A percentile compares a stretch with the other conserved stretches of the same genome.
phyloP scores from a whole-genome alignment of 2,329 filamentous ascomycete species.

The Xylaria sp. region DNA sequence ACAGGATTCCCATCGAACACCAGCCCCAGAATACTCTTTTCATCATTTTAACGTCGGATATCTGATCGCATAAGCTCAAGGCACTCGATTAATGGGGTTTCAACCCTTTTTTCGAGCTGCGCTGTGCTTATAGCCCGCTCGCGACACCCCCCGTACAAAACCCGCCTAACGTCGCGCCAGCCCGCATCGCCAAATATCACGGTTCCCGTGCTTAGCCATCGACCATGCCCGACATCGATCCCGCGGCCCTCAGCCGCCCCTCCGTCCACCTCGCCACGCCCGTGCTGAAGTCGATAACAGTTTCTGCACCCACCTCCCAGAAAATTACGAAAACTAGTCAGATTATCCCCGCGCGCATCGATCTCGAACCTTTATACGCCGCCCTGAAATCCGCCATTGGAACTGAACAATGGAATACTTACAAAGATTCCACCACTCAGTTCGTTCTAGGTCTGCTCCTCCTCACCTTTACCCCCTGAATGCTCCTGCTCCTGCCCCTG shows the following conservation, averaged over 20 bases:
- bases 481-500: neutral
- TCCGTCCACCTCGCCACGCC: slow-evolving; percentile 61
- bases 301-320: slow-evolving; percentile 50
- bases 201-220: slow-evolving; percentile 27
- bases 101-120: slow-evolving; percentile 33
- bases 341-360: slow-evolving; percentile 66
- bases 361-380: slow-evolving; percentile 67
- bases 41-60: slow-evolving; percentile 22
- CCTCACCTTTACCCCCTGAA: neutral
- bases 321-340: slow-evolving; percentile 63
- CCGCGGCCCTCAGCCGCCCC: slow-evolving; percentile 67
- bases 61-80: slow-evolving; percentile 29
- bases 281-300: slow-evolving; percentile 61
- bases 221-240: slow-evolving; percentile 70
- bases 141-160: slow-evolving; percentile 27
- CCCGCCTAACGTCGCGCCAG: slow-evolving; percentile 24
- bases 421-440: slow-evolving; percentile 65
- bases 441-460: slow-evolving; percentile 61
- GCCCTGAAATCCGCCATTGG: slow-evolving; percentile 62
- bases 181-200: slow-evolving; percentile 27
- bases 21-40: slow-evolving; percentile 15
- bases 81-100: slow-evolving; percentile 33
- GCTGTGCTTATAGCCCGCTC: slow-evolving; percentile 30
- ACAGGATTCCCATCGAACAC: slow-evolving; percentile 30
- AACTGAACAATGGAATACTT: slow-evolving; percentile 63